These are phyloP conservation scores for Wickerhamiella australiensis DNA, from an alignment of 805 yeast species.

Conservation along the genomic window DNA sequence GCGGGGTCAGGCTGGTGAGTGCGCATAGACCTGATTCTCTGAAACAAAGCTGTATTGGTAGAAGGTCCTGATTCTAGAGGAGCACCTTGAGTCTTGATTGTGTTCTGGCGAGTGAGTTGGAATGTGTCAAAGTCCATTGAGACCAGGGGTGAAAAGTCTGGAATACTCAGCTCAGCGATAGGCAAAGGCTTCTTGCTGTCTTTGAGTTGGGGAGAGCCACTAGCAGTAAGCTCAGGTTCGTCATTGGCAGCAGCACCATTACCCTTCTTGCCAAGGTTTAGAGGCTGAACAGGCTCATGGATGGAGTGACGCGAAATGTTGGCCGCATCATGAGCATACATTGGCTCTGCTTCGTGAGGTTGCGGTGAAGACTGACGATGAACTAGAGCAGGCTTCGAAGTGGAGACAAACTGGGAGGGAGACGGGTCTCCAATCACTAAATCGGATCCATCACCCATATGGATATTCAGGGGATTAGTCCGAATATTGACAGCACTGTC, in stretches of 20 bases:
- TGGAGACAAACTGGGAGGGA: slow-evolving; percentile 13
- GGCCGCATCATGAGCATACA: slow-evolving; percentile 8
- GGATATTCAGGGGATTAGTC: slow-evolving; percentile 28
- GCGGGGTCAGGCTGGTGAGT: slow-evolving; percentile 12
- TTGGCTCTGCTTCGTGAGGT: slow-evolving; percentile 1
- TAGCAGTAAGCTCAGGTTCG: neutral
- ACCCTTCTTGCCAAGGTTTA: neutral
- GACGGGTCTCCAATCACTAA: slow-evolving; percentile 17
- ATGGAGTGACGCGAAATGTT: slow-evolving; percentile 6
- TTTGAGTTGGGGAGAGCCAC: neutral
- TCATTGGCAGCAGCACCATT: neutral
- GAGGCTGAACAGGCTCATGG: slow-evolving; percentile 8
- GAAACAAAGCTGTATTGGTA: slow-evolving; percentile 17
- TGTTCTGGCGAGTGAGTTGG: slow-evolving; percentile 15
- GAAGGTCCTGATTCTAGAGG: slow-evolving; percentile 14
- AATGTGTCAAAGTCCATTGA: slow-evolving; percentile 7
- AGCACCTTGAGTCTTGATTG: slow-evolving; percentile 16
- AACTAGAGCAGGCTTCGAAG: slow-evolving; percentile 9
- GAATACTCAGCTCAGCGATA: slow-evolving; percentile 5
- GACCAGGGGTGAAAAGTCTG: slow-evolving; percentile 11
- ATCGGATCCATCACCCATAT: slow-evolving; percentile 27
- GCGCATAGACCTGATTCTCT: slow-evolving; percentile 21
- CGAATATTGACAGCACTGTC: slow-evolving; percentile 23
- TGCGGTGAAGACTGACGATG: slow-evolving; percentile 6
- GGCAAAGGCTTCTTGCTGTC: neutral